Conservation (phyloP, 2,329 filamentous ascomycete genomes). For the Ophiostoma sp. region DNA sequence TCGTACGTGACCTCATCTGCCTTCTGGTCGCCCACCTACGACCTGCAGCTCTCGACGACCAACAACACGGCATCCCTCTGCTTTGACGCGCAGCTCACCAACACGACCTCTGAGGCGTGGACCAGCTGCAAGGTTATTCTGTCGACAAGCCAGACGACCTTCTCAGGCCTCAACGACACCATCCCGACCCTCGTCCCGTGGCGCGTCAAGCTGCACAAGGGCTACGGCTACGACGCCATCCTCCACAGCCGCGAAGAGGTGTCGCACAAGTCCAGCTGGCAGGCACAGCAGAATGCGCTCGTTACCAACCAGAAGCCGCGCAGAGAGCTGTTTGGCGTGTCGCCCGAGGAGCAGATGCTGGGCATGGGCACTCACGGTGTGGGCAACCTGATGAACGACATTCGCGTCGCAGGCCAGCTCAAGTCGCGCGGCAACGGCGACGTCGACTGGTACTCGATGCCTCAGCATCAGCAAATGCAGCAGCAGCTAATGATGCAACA, state of each 20-base stretch:
- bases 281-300: slow-evolving; percentile 33
- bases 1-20: slow-evolving; percentile 61
- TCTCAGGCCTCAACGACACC: slow-evolving; percentile 55
- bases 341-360: background rate
- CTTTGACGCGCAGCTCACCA: slow-evolving; percentile 64
- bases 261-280: slow-evolving; percentile 36
- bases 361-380: background rate
- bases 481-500: slow-evolving; percentile 9
- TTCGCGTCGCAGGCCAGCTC: background rate
- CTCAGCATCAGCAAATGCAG: slow-evolving; percentile 18
- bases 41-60: slow-evolving; percentile 60
- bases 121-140: slow-evolving; percentile 59
- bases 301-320: slow-evolving; percentile 36
- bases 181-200: slow-evolving; percentile 58
- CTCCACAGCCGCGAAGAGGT: slow-evolving; percentile 45
- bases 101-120: slow-evolving; percentile 65
- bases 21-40: slow-evolving; percentile 62
- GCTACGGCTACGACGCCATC: slow-evolving; percentile 33
- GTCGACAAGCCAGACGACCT: slow-evolving; percentile 63
- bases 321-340: slow-evolving; percentile 40
- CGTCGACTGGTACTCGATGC: background rate
- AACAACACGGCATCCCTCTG: slow-evolving; percentile 53
- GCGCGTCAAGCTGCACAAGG: slow-evolving; percentile 52
- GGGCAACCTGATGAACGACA: background rate
- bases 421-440: background rate